Percentiles rank a stretch among this genome's conserved stretches.
phyloP scores from a whole-genome alignment of 2,329 filamentous ascomycete genomes.

The Diaporthe citrichinensis region DNA sequence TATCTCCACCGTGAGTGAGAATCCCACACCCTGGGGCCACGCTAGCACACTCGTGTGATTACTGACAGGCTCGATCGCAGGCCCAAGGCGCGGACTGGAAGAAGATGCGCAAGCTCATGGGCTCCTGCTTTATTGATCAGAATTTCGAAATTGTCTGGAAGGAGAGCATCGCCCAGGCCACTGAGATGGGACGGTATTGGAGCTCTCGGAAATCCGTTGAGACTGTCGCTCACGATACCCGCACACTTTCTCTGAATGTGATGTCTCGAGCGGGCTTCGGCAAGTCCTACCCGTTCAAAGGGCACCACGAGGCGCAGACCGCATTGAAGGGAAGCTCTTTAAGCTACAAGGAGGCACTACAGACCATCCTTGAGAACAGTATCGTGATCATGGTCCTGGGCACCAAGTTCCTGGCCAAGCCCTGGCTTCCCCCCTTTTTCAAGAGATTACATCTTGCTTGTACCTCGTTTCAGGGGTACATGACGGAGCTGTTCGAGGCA shows the following conservation, averaged over 20 bases:
- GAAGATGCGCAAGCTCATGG: conserved; percentile 47
- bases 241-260: conserved; percentile 49
- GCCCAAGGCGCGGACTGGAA: conserved; percentile 43
- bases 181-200: conserved; percentile 50
- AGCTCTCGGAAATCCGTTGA: conserved; percentile 42
- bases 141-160: conserved; percentile 49
- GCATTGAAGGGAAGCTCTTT: conserved; percentile 36
- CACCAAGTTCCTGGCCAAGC: conserved; percentile 50
- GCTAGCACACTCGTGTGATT: background rate
- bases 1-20: conserved; percentile 37
- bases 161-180: conserved; percentile 45
- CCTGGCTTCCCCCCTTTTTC: conserved; percentile 64
- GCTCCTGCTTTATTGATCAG: conserved; percentile 49
- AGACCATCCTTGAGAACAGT: conserved; percentile 49
- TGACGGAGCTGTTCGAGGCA: conserved; percentile 50
- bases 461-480: conserved; percentile 47
- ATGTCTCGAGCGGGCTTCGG: conserved; percentile 50
- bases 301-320: conserved; percentile 43
- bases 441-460: conserved; percentile 45
- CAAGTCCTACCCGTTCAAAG: conserved; percentile 50
- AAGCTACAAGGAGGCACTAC: conserved; percentile 49
- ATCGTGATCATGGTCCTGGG: conserved; percentile 50
- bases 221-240: conserved; percentile 46
- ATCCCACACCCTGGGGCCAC: background rate
- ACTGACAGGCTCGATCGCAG: background rate